Evolutionary conservation across 257 asterid species (phyloP).

Genomic region (Solanum paucissectum): DNA sequence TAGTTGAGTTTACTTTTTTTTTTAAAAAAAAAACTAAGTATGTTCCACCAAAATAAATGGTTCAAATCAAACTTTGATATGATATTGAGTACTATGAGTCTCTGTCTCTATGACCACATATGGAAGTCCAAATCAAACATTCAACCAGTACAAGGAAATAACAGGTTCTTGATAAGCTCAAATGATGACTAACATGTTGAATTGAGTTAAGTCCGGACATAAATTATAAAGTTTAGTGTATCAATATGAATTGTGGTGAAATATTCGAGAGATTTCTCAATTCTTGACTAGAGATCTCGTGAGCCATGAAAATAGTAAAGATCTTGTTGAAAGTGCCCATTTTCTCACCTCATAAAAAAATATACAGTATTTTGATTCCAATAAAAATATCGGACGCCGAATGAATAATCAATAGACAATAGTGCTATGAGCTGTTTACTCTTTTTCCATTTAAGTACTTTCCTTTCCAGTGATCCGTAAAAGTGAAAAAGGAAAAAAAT

Average conservation of each 20-base stretch:
- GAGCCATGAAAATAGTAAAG: background rate
- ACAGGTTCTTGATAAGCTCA: background rate
- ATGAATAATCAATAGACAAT: background rate
- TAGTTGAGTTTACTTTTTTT: background rate
- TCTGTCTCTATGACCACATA: background rate
- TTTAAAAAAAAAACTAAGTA: background rate
- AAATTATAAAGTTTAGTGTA: background rate
- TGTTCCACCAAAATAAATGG: background rate
- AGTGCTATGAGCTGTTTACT: background rate
- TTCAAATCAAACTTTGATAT: background rate
- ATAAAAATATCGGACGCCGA: no score
- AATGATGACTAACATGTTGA: background rate
- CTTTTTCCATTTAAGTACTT: background rate
- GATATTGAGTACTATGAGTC: background rate
- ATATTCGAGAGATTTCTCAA: background rate
- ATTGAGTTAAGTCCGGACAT: background rate
- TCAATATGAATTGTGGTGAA: accelerated
- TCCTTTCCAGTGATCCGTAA: background rate
- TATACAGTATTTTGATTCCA: no score
- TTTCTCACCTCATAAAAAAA: no score
- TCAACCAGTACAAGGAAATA: background rate
- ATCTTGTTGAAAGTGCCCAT: no score
- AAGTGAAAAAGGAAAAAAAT: background rate
- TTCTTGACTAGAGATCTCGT: accelerated
- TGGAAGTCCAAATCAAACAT: background rate